A percentile compares a stretch with the other conserved stretches of the same genome.
These are phyloP conservation scores for Pseudocercospora crystallina DNA, from an alignment of 2,329 filamentous ascomycete species.

Conservation along the genomic window DNA sequence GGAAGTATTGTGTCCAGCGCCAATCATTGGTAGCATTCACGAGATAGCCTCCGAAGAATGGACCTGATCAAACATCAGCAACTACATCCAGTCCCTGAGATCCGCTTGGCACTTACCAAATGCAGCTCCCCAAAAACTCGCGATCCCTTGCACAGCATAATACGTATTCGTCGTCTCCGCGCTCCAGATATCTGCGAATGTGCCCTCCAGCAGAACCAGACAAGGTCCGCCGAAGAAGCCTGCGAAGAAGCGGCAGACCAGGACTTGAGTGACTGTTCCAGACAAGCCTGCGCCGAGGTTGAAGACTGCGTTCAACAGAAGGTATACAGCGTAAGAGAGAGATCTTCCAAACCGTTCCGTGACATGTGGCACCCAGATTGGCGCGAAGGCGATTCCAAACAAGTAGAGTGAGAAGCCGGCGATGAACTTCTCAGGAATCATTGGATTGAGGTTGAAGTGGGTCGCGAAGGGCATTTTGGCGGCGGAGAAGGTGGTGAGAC, in stretches of 20 bases:
- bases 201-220: constrained; percentile 30
- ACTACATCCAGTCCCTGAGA: background rate
- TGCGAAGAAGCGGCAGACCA: constrained; percentile 66
- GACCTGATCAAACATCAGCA: constrained; percentile 19
- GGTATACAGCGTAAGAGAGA: constrained; percentile 51
- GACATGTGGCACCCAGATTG: constrained; percentile 61
- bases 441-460: constrained; percentile 56
- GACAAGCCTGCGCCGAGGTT: constrained; percentile 55
- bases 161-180: constrained; percentile 36
- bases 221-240: constrained; percentile 68
- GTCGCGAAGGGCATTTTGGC: constrained; percentile 9
- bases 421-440: constrained; percentile 53
- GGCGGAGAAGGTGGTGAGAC: constrained; percentile 15
- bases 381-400: constrained; percentile 65
- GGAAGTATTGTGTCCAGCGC: constrained; percentile 38
- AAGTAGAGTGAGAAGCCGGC: constrained; percentile 51
- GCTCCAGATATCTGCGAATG: constrained; percentile 7
- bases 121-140: constrained; percentile 36
- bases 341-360: constrained; percentile 59
- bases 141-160: constrained; percentile 34
- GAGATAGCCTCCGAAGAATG: constrained; percentile 30
- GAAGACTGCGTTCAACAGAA: constrained; percentile 54
- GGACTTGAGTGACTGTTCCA: constrained; percentile 52
- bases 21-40: constrained; percentile 29
- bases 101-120: background rate